Evolutionary conservation across 805 yeast species (phyloP), one percentile per base, ranked within the genome.

Genomic region (Alloascoidea africana): DNA sequence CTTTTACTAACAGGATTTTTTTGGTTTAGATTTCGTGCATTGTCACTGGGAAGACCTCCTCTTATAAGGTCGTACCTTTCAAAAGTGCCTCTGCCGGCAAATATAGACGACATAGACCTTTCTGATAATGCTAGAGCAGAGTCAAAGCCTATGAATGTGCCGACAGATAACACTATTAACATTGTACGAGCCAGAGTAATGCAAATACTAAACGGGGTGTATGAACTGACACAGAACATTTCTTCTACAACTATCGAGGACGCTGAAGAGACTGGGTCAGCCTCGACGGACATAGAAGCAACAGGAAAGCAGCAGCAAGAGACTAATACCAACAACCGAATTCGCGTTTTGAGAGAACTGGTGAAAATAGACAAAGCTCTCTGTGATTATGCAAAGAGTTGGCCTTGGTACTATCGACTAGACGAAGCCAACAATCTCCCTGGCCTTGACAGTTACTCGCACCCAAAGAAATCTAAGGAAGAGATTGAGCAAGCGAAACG

Each of bases 121-220:
- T 8, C 30, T 8, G 30, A 23, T 8, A 23, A 8, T 23, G 8
- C 30, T 8, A 23, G n/a, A 8, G 30, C 30, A 23, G 30, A 8
- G n/a, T n/a, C 30, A 23, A 23, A 23, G n/a, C 30, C 30, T 8
- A 23, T 23, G 30, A n/a, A 23, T 23, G n/a, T 23, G n/a, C 30
- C 30, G n/a, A 23, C 30, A 8, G 30, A 23, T 23, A 23, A 23
- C n/a, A 8, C 30, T 8, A 23, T 23, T 23, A n/a, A 23, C n/a
- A n/a, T 23, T 23, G n/a, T 23, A 23, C 8, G 30, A n/a, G 30
- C 30, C 8, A 23, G 30, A 23, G n/a, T 23, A 8, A 23, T 23
- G 30, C 30, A 23, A 23, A 23, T 23, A 8, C n/a, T 23, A 23
- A 23, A 23, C n/a, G 30, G 30, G n/a, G 30, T 23, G 8, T 23